Conservation (phyloP, 805 yeast species). For the Candida lessepsii region DNA sequence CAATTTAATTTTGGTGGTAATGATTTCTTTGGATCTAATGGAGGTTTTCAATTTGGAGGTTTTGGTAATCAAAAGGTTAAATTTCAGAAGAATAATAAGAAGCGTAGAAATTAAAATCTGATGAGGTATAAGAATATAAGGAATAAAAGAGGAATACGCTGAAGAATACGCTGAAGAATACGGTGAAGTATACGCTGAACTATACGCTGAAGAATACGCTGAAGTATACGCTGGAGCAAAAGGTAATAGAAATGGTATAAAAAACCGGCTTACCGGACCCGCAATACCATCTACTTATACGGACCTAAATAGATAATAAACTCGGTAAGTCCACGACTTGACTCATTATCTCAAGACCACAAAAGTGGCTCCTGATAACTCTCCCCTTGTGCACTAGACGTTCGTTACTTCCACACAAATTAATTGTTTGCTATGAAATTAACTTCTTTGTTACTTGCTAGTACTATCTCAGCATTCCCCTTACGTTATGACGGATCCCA, state of each 20-base stretch:
- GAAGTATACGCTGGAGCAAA: too few relatives aligned
- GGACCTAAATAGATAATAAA: neutral
- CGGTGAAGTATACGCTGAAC: too few relatives aligned
- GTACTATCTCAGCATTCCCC: constrained; percentile 4
- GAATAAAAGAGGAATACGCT: too few relatives aligned
- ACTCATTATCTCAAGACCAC: too few relatives aligned
- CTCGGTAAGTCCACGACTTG: neutral
- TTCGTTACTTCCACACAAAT: neutral
- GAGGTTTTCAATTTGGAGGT: constrained; percentile 8
- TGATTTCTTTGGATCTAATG: constrained; percentile 11
- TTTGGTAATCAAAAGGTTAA: constrained; percentile 14
- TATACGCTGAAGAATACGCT: too few relatives aligned
- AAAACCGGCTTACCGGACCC: too few relatives aligned
- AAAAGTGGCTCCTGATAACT: neutral
- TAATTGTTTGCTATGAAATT: constrained; percentile 8
- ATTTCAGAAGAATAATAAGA: constrained; percentile 18
- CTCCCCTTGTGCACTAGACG: neutral
- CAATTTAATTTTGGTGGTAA: constrained; percentile 16
- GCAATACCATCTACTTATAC: neutral
- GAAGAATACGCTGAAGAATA: too few relatives aligned
- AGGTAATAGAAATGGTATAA: too few relatives aligned
- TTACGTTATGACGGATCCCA: constrained; percentile 6
- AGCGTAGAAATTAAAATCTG: constrained; percentile 2
- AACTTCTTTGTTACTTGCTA: constrained; percentile 7
- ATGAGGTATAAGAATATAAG: too few relatives aligned